Base-by-base conservation (phyloP, 1,284 basidiomycete genomes). In the Ceratobasidium papillatum region DNA sequence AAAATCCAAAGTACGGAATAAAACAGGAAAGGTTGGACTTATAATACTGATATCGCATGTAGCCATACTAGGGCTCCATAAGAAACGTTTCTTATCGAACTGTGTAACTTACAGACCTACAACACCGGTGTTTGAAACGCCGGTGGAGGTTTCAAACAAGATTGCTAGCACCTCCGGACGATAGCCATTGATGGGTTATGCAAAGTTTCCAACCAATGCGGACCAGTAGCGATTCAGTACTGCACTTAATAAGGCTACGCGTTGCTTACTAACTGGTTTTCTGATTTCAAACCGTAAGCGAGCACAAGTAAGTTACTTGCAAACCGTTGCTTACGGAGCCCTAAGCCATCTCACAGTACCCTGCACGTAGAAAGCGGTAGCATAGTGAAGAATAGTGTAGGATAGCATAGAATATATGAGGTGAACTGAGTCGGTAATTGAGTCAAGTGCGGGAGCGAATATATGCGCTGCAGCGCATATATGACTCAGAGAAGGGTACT, bases 261-360 rank as follows among this genome's bases (percentile, higher is more conserved):
- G 4, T 27, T 56, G 52, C 27, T 56, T 56, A 7, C 12, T 19
- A 56, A 56, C 52, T 22, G n/a, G 47, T 49, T 22, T 22, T 5
- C 52, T 19, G 52, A 14, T 27, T 56, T 7, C 52, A 56, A 56
- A 56, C 52, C 52, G 52, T 56, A 14, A 30, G 52, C 22, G 30
- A 56, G 22, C 22, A 30, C 25, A 30, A 22, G 52, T 56, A 30
- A 56, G 52, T 30, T 30, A 56, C 52, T 8, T 30, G 52, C 19
- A 56, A 56, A 56, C 52, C 52, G 52, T 56, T 56, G 22, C 52
- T 56, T 30, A 56, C 52, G 30, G 52, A 56, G 52, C 52, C 52
- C 52, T 56, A 56, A n/a, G n/a, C n/a, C n/a, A n/a, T n/a, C n/a
- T n/a, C n/a, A n/a, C n/a, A n/a, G n/a, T n/a, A n/a, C n/a, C n/a